These are phyloP conservation scores for Corchorus capsularis DNA, from an alignment of 345 rosid genomes.

Conservation along the genomic window DNA sequence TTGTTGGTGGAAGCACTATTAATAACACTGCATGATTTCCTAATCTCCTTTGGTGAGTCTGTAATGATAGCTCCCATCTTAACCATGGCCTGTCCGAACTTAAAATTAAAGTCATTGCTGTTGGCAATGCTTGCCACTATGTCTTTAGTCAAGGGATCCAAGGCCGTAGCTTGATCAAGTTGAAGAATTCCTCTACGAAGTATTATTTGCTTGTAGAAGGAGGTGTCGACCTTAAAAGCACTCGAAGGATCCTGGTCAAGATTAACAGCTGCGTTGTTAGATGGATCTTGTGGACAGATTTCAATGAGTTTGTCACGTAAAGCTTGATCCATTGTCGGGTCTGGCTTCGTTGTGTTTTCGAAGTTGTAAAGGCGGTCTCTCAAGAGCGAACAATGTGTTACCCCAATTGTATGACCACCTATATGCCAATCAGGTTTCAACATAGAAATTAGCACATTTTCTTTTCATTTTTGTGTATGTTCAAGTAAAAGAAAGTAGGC, in stretches of 20 bases:
- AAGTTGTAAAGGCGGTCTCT: constrained; percentile 57
- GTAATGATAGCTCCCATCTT: constrained; percentile 44
- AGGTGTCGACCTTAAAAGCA: constrained; percentile 46
- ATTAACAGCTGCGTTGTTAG: constrained; percentile 16
- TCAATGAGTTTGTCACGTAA: constrained; percentile 28
- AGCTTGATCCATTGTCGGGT: constrained; percentile 50
- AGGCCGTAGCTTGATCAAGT: constrained; percentile 53
- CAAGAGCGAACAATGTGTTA: constrained; percentile 52
- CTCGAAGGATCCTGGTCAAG: constrained; percentile 49
- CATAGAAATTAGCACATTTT: not conserved
- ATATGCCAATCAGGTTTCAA: not conserved
- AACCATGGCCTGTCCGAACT: constrained; percentile 60
- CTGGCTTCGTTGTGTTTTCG: constrained; percentile 46
- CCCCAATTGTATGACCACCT: constrained; percentile 68
- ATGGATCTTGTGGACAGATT: constrained; percentile 26
- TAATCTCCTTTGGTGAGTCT: constrained; percentile 42
- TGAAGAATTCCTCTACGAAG: constrained; percentile 43
- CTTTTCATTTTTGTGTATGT: not conserved
- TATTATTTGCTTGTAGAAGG: constrained; percentile 48
- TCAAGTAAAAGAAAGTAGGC: not conserved
- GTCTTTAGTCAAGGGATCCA: constrained; percentile 31
- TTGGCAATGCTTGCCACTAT: constrained; percentile 35
- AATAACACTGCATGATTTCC: constrained; percentile 48
- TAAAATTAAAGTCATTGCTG: constrained; percentile 30
- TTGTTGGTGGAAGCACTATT: constrained; percentile 11